These are phyloP conservation scores for Nakazawaea pomicola DNA, from an alignment of 805 yeast species.

Conservation along the genomic window DNA sequence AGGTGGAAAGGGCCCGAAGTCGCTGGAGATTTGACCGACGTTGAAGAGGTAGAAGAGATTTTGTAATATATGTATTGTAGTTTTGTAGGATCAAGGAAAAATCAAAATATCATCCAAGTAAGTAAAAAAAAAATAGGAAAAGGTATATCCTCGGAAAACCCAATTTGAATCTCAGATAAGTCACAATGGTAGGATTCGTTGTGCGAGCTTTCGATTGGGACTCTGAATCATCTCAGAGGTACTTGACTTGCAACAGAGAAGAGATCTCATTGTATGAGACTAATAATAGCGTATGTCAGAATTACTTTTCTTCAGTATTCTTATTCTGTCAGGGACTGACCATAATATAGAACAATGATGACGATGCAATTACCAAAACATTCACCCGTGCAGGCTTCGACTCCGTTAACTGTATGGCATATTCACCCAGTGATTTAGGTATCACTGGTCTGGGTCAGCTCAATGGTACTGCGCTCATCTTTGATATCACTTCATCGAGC, in stretches of 20 bases:
- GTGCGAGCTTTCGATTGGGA: slow-evolving; percentile 61
- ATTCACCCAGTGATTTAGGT: slow-evolving; percentile 51
- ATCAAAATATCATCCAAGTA: background rate
- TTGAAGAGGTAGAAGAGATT: slow-evolving; percentile 10
- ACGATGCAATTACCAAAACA: slow-evolving; percentile 48
- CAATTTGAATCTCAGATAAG: too few species aligned
- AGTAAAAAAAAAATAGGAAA: background rate
- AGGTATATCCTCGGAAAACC: background rate
- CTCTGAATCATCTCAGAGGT: slow-evolving; percentile 47
- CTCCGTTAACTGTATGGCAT: slow-evolving; percentile 61
- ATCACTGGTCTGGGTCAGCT: slow-evolving; percentile 69
- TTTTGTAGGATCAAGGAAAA: too few species aligned
- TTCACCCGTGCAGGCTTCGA: slow-evolving; percentile 59
- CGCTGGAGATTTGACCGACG: slow-evolving; percentile 12
- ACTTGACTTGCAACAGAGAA: slow-evolving; percentile 72
- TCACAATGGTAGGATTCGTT: slow-evolving; percentile 60
- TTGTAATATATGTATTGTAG: too few species aligned
- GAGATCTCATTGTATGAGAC: slow-evolving; percentile 67
- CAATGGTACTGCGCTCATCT: slow-evolving; percentile 59
- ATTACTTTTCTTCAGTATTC: too few species aligned
- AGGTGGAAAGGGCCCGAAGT: slow-evolving; percentile 12
- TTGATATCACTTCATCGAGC: slow-evolving; percentile 46
- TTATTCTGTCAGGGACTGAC: too few species aligned
- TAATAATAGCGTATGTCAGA: too few species aligned
- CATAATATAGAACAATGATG: slow-evolving; percentile 25